These are phyloP conservation scores for Rubroboletus satanas DNA, from an alignment of 768 basidiomycete genomes.

Conservation along the genomic window DNA sequence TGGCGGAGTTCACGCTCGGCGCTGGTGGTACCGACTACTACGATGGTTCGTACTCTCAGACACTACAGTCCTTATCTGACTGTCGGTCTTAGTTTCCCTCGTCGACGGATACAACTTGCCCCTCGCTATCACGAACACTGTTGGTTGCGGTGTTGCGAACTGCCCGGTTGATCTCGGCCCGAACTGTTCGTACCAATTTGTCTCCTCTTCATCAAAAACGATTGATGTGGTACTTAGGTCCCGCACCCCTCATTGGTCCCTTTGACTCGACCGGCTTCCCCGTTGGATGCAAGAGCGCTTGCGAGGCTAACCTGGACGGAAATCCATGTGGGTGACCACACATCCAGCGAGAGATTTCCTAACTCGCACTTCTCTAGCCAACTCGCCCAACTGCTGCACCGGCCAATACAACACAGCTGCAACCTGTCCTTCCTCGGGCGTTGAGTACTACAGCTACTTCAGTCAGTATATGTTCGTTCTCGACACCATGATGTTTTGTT, in stretches of 20 bases:
- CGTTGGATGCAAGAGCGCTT: conserved; percentile 62
- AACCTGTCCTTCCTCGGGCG: conserved; percentile 53
- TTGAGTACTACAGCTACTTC: conserved; percentile 43
- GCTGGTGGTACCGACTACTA: conserved; percentile 50
- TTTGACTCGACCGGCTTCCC: conserved; percentile 49
- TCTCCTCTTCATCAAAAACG: background rate
- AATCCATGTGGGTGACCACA: conserved; percentile 24
- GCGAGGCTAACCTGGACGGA: conserved; percentile 37
- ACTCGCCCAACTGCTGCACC: conserved; percentile 65
- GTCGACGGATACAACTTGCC: conserved; percentile 69
- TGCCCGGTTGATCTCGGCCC: conserved; percentile 62
- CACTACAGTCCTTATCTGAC: background rate
- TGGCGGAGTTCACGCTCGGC: conserved; percentile 66
- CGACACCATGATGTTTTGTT: background rate
- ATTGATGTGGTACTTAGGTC: conserved; percentile 35
- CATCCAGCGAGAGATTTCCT: background rate
- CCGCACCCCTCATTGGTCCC: conserved; percentile 48
- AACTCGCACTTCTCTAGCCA: conserved; percentile 29
- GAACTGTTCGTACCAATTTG: conserved; percentile 38
- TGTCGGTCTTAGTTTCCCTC: conserved; percentile 45
- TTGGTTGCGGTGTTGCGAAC: conserved; percentile 49
- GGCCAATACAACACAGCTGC: conserved; percentile 48
- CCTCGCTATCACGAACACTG: conserved; percentile 51
- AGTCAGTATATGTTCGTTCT: conserved; percentile 29
- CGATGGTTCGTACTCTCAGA: conserved; percentile 43